Evolutionary conservation across 2,329 filamentous ascomycete genomes (phyloP).

Genomic region (Beauveria bassiana): DNA sequence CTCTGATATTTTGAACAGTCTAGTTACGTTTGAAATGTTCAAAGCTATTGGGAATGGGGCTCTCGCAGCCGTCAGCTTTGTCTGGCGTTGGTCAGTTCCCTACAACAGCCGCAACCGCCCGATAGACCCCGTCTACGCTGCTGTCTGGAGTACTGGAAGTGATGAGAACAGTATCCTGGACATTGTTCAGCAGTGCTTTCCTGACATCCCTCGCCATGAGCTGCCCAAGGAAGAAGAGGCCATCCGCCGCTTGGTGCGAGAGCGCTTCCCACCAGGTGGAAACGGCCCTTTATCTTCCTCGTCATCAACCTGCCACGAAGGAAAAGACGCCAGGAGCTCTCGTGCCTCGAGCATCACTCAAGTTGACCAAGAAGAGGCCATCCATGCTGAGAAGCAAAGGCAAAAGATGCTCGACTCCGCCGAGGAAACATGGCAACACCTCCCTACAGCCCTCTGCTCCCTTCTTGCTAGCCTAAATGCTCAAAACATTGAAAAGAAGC

Average conservation of each 20-base stretch:
- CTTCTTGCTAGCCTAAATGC: slow-evolving; percentile 14
- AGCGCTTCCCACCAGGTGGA: not conserved
- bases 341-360: not conserved
- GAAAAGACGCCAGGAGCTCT: not conserved
- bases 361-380: not conserved
- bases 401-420: slow-evolving; percentile 5
- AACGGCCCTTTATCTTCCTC: not conserved
- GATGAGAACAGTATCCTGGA: not conserved
- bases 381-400: not conserved
- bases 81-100: slow-evolving; percentile 17
- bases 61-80: slow-evolving; percentile 1
- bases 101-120: slow-evolving; percentile 15
- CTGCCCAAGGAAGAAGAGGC: slow-evolving; percentile 12
- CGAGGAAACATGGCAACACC: slow-evolving; percentile 15
- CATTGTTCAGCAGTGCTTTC: slow-evolving; percentile 9
- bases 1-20: not conserved
- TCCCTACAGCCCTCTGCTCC: slow-evolving; percentile 3
- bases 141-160: slow-evolving; percentile 10
- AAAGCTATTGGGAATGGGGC: not conserved
- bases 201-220: slow-evolving; percentile 3
- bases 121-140: slow-evolving; percentile 12
- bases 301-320: not conserved
- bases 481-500: slow-evolving; percentile 13
- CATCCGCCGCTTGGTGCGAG: slow-evolving; percentile 12
- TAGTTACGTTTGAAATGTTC: not conserved